These are phyloP conservation scores for Friedmanniomyces simplex DNA, from an alignment of 495 filamentous ascomycete species.

Conservation along the genomic window DNA sequence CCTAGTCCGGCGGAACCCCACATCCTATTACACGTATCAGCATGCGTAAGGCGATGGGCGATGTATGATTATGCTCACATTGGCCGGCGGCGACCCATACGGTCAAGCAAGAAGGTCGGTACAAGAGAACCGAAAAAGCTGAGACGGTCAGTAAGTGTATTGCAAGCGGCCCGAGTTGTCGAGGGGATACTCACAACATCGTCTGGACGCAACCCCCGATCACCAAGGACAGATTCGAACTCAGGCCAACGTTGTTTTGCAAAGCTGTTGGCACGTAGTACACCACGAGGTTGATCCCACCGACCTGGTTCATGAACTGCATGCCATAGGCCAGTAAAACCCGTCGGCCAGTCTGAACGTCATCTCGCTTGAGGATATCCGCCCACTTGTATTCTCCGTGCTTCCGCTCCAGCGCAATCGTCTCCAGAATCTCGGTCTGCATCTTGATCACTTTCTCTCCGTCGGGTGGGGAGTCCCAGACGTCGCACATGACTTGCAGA, in stretches of 20 bases:
- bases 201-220: slow-evolving; percentile 28
- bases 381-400: slow-evolving; percentile 38
- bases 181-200: not conserved
- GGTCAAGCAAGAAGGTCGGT: slow-evolving; percentile 40
- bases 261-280: slow-evolving; percentile 28
- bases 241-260: slow-evolving; percentile 25
- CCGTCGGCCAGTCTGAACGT: slow-evolving; percentile 41
- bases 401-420: slow-evolving; percentile 37
- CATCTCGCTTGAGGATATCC: slow-evolving; percentile 41
- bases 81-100: slow-evolving; percentile 37
- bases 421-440: slow-evolving; percentile 36
- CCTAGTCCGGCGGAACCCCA: slow-evolving; percentile 41
- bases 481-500: slow-evolving; percentile 40
- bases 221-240: slow-evolving; percentile 24
- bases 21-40: slow-evolving; percentile 29
- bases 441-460: slow-evolving; percentile 36
- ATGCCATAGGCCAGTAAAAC: slow-evolving; percentile 40
- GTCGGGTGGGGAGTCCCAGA: slow-evolving; percentile 35
- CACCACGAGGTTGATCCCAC: slow-evolving; percentile 28
- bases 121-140: slow-evolving; percentile 36
- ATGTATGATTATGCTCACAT: slow-evolving; percentile 23
- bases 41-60: not conserved
- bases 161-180: not conserved
- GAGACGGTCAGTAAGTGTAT: slow-evolving; percentile 13
- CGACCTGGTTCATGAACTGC: slow-evolving; percentile 31